Conservation (phyloP, 352 stramenopile species). For the Pythium brachiatum region DNA sequence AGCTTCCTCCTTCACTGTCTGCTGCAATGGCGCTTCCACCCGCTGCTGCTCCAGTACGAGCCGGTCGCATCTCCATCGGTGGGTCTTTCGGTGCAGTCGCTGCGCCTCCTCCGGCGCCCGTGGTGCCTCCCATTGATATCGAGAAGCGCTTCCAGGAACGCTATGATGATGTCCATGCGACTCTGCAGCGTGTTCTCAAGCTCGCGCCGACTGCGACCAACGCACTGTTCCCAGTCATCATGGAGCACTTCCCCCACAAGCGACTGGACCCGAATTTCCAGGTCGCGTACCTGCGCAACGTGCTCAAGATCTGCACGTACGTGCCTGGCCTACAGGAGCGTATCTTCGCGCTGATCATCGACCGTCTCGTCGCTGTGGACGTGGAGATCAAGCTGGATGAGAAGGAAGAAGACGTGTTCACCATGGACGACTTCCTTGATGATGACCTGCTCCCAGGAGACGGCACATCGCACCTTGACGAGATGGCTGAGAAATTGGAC, state of each 20-base stretch:
- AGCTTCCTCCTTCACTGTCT: conserved; percentile 39
- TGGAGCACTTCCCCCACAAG: conserved; percentile 83
- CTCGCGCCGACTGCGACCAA: conserved; percentile 77
- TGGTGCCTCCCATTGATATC: conserved; percentile 28
- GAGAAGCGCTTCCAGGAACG: conserved; percentile 56
- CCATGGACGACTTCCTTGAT: conserved; percentile 78
- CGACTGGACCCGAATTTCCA: conserved; percentile 64
- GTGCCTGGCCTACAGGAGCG: conserved; percentile 71
- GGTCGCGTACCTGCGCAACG: conserved; percentile 68
- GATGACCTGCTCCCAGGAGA: conserved; percentile 68
- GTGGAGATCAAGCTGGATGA: conserved; percentile 90
- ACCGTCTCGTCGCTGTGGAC: conserved; percentile 83
- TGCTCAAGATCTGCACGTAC: conserved; percentile 68
- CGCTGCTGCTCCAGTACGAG: background rate
- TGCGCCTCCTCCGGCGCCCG: conserved; percentile 4
- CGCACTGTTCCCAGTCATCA: conserved; percentile 72
- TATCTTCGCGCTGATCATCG: conserved; percentile 81
- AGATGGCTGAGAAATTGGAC: conserved; percentile 88
- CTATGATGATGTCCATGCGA: conserved; percentile 60
- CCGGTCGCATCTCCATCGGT: conserved; percentile 38
- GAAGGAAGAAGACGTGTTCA: conserved; percentile 81
- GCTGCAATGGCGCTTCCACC: conserved; percentile 11
- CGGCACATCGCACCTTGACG: conserved; percentile 50
- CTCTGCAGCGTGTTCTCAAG: conserved; percentile 58
- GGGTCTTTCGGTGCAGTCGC: conserved; percentile 36